Conservation (phyloP, 2,329 filamentous ascomycete species). For the Diaporthe aspalathi region DNA sequence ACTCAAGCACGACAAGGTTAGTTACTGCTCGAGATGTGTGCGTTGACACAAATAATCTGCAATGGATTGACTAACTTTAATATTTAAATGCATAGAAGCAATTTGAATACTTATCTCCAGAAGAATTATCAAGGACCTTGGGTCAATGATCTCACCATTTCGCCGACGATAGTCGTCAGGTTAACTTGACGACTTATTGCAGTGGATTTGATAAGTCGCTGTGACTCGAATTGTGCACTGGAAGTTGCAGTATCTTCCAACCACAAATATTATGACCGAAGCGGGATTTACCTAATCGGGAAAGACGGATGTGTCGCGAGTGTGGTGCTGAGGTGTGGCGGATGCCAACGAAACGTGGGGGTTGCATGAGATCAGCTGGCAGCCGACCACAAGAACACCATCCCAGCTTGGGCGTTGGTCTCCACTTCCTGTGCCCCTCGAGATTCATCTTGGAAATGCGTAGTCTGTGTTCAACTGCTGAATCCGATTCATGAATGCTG, state of each 20-base stretch:
- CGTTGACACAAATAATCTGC: not conserved
- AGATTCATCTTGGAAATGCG: not conserved
- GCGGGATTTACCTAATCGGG: conserved; percentile 14
- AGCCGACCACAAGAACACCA: not conserved
- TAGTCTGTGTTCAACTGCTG: not conserved
- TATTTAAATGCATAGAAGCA: too few relatives aligned
- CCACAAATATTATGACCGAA: not conserved
- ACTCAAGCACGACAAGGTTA: too few relatives aligned
- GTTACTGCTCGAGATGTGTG: too few relatives aligned
- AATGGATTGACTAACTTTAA: not conserved
- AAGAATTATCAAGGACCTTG: not conserved
- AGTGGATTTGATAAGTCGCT: not conserved
- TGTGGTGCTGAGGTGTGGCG: not conserved
- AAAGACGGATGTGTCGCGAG: conserved; percentile 10
- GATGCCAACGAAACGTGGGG: conserved; percentile 32
- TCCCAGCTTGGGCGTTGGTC: conserved; percentile 3
- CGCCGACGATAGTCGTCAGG: too few relatives aligned
- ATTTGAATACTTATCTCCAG: too few relatives aligned
- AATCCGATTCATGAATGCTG: not conserved
- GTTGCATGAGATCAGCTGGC: conserved; percentile 34
- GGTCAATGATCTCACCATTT: not conserved
- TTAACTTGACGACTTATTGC: not conserved
- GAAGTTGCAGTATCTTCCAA: too few relatives aligned
- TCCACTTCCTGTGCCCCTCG: conserved; percentile 8
- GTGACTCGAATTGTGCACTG: not conserved